Evolutionary conservation across 2,329 filamentous ascomycete species (phyloP), one percentile per base, ranked within the genome.

Genomic region (Xylariaceae sp.): DNA sequence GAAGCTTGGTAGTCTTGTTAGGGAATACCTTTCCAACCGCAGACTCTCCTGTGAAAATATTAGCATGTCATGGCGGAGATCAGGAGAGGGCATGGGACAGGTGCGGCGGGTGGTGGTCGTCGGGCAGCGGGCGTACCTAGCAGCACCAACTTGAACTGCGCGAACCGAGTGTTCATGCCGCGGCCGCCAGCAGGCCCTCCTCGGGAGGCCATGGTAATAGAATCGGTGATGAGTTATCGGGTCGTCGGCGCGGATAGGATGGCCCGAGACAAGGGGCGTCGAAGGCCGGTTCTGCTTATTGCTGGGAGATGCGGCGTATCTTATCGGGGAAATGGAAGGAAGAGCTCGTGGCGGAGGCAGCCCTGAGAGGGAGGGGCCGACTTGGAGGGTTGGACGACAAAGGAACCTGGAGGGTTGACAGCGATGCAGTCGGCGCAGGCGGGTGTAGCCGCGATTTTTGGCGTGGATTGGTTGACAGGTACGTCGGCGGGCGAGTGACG

Each of bases 101-200:
- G 29, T 11, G 27, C 9, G 18, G 19, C 25, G 35, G 29, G 29
- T 25, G 31, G 35, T 33, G 27, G 16, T 34, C 38, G 37, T 32
- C 35, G 24, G n/a, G 16, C 35, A 38, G 36, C 32, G 32, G 33
- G 25, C 82, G 50, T 76, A 96, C 92, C 92, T 46, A 98, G 75
- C 57, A 98, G 72, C 47, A 98, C 92, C 53, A 98, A 77, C 75
- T 98, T 98, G 70, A 98, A 98, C 74, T 98, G 92, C 54, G 92
- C 90, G 65, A 98, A 96, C 56, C 90, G 81, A 64, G 84, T 77
- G 79, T 80, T 77, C 72, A 71, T 65, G 57, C 72, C 74, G 53
- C 75, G 73, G 50, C 70, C 65, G 53, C 71, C 73, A 53, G 72
- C 67, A 49, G 72, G 67, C 52, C 64, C 80, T 67, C 79, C 78